Conservation (phyloP, 192 early-diverging fungal species). For the Gorgonomyces haynaldii region DNA sequence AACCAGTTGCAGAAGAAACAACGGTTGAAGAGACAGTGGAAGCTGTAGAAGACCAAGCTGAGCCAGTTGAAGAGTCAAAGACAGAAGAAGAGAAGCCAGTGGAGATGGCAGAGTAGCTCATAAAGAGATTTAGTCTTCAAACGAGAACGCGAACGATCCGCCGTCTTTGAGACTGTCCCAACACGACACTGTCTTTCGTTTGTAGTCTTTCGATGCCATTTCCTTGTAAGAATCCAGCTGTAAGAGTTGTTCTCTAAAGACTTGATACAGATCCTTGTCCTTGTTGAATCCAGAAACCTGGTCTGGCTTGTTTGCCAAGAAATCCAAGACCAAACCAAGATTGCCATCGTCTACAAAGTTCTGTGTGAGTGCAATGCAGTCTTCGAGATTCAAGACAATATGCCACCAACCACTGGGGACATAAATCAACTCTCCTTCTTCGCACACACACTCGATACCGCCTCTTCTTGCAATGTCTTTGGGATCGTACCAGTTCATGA, state of each 20-base stretch:
- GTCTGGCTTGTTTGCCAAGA: constrained; percentile 31
- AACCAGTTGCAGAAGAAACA: not conserved
- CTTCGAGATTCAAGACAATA: constrained; percentile 57
- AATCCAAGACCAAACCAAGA: constrained; percentile 34
- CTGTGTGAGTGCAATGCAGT: constrained; percentile 58
- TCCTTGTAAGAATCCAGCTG: not conserved
- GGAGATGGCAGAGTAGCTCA: not conserved
- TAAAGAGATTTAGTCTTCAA: not conserved
- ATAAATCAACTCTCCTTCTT: constrained; percentile 57
- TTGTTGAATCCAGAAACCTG: constrained; percentile 38
- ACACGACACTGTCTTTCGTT: not conserved
- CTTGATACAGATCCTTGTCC: constrained; percentile 27
- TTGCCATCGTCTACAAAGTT: constrained; percentile 57
- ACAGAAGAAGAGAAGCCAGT: not conserved
- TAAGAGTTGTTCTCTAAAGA: constrained; percentile 26
- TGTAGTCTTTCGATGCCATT: not conserved
- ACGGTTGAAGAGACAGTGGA: not conserved
- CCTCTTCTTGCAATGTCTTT: not conserved
- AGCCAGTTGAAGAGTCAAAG: not conserved
- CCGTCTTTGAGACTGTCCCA: not conserved
- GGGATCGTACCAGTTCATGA: constrained; percentile 17
- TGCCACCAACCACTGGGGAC: constrained; percentile 70
- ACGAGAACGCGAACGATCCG: not conserved
- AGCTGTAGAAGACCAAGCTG: not conserved
- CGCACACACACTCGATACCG: constrained; percentile 44